Evolutionary conservation across 768 basidiomycete genomes (phyloP), one percentile per base, ranked within the genome.

Genomic region (Naganishia vaughanmartiniae): DNA sequence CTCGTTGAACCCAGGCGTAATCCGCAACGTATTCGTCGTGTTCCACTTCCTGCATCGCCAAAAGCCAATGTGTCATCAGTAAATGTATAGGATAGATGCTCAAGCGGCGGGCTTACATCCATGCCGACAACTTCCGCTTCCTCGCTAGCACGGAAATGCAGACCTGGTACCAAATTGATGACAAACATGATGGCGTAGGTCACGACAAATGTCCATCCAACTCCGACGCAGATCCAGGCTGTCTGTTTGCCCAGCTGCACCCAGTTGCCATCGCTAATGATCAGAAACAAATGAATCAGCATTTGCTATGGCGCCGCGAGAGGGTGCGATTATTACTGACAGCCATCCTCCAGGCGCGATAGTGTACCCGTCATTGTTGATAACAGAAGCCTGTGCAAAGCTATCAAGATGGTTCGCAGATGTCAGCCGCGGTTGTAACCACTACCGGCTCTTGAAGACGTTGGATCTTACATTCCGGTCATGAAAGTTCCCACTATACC

Each of bases 241-340:
- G 93, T 79, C 80, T 96, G 93, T 74, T 90, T 89, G 3, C 87
- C 92, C 54, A 96, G 87, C 79, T 96, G 94, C 58, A 87, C 84
- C 73, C 76, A 83, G 75, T 84, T 78, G 28, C 78, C 76, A 66
- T 82, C 79, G 42, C 76, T 77, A 36, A 30, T 33, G 26, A 56
- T 56, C 9, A 12, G 30, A 11, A 42, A 42, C 34, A 74, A 57
- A 73, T 85, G 91, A 80, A 91, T 84, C 48, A 76, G 88, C 87
- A 80, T 92, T 88, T 70, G 15, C 9, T 42, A 57, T n/a, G 10
- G 53, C n/a, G n/a, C 0, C 17, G 60, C 26, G 26, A 14, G 19
- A 39, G 4, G 46, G 36, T 5, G 39, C n/a, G 34, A 24, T 31
- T 26, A 39, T 53, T 19, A 77, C 77, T 73, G 63, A 79, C 76